Evolutionary conservation across 345 rosid species (phyloP).

Genomic region (Gossypium rotundifolium): DNA sequence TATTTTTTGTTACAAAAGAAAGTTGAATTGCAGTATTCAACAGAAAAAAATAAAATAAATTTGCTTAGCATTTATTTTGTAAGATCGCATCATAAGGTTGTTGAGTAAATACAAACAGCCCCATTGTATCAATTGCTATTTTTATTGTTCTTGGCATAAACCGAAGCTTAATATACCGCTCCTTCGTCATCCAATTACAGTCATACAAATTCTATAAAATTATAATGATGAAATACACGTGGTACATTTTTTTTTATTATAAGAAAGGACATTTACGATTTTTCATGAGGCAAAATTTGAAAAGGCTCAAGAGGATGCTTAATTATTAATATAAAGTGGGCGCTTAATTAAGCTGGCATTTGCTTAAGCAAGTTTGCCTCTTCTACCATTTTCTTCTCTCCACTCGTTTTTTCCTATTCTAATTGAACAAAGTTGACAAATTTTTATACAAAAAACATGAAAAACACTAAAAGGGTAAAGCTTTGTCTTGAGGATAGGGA

Average conservation of each 20-base stretch:
- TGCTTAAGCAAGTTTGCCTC: slow-evolving; percentile 1
- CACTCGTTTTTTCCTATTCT: neutral
- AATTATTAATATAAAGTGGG: neutral
- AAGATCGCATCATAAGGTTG: no score
- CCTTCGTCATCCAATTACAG: no score
- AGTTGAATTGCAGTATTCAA: no score
- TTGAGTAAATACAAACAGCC: no score
- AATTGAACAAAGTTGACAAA: neutral
- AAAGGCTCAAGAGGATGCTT: neutral
- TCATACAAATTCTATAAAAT: no score
- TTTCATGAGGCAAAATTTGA: neutral
- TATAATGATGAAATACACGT: no score
- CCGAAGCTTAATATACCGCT: rapidly evolving
- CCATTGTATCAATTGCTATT: no score
- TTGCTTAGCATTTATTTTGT: no score
- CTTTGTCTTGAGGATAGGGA: neutral
- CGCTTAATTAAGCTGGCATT: neutral
- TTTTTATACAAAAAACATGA: neutral
- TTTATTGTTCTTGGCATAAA: no score
- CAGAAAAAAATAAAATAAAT: no score
- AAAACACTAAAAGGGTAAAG: no score
- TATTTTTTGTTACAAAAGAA: no score
- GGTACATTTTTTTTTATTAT: neutral
- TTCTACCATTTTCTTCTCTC: neutral
- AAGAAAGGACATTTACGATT: neutral